phyloP scores from a whole-genome alignment of 2,329 filamentous ascomycete genomes.

The Penicillium crustosum region DNA sequence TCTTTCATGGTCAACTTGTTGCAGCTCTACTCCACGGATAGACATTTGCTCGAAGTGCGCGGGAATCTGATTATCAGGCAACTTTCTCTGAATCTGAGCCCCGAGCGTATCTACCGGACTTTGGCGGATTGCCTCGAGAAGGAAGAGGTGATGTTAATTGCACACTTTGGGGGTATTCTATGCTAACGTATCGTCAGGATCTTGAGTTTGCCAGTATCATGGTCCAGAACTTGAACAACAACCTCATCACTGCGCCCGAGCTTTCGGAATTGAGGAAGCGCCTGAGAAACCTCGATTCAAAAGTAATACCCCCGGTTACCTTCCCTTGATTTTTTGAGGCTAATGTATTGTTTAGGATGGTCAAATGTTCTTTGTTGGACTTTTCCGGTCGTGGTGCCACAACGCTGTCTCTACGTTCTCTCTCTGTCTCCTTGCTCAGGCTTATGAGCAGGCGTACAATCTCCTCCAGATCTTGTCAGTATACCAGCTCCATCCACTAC shows the following conservation, averaged over 20 bases:
- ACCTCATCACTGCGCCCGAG: conserved; percentile 95
- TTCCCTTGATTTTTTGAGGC: background rate
- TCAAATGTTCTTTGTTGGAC: conserved; percentile 88
- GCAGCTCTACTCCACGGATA: conserved; percentile 92
- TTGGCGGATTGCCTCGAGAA: conserved; percentile 95
- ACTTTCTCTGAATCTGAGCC: conserved; percentile 85
- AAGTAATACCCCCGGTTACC: conserved; percentile 48
- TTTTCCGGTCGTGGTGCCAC: conserved; percentile 97
- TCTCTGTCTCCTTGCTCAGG: conserved; percentile 89
- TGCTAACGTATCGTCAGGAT: conserved; percentile 53
- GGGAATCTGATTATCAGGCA: conserved; percentile 97
- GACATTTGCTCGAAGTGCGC: conserved; percentile 83
- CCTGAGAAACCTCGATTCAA: conserved; percentile 84
- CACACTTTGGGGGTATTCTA: background rate
- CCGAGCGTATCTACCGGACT: conserved; percentile 92
- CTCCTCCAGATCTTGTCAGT: conserved; percentile 89
- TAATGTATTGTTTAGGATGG: conserved; percentile 64
- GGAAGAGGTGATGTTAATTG: conserved; percentile 61
- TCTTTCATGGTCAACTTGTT: conserved; percentile 98
- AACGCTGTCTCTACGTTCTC: conserved; percentile 98
- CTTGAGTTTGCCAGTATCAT: conserved; percentile 99
- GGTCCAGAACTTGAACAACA: conserved; percentile 99
- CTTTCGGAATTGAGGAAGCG: conserved; percentile 86
- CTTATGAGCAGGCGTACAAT: conserved; percentile 97
- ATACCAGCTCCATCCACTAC: background rate